Percentiles rank a stretch among this genome's conserved stretches.
phyloP scores from a whole-genome alignment of 148 eudicot genomes.

The Amaranthus palmeri region DNA sequence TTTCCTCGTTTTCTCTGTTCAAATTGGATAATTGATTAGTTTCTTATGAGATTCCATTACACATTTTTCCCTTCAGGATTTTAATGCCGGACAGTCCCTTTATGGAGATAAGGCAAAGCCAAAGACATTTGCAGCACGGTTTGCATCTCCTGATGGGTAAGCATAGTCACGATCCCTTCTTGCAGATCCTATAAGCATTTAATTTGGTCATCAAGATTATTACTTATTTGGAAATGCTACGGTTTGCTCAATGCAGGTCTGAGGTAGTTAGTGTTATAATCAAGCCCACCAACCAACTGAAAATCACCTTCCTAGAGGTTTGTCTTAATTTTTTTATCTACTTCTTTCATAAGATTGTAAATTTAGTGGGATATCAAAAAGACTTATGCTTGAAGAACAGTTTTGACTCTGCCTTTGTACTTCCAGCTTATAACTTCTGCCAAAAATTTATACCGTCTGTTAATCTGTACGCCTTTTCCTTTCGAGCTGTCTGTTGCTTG shows the following conservation, averaged over 20 bases:
- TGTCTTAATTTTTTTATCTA: background rate
- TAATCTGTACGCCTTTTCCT: background rate
- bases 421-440: background rate
- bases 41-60: background rate
- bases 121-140: slow-evolving; percentile 86
- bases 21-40: background rate
- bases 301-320: slow-evolving; percentile 98
- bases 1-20: background rate
- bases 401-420: background rate
- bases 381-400: background rate
- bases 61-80: slow-evolving; percentile 46
- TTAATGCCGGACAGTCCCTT: slow-evolving; percentile 73
- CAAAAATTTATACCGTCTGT: background rate
- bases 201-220: background rate
- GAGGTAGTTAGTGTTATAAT: slow-evolving; percentile 83
- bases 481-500: background rate
- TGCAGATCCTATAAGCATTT: background rate
- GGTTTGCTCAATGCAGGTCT: slow-evolving; percentile 43
- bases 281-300: slow-evolving; percentile 79
- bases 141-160: slow-evolving; percentile 93
- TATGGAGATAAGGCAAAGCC: slow-evolving; percentile 97
- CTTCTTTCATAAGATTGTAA: background rate
- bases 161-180: background rate
- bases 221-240: background rate
- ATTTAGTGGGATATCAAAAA: background rate